Percentiles rank a stretch among this genome's conserved stretches.
Evolutionary conservation across 306 rosid genomes (phyloP).

Genomic region (Potentilla sterilis): DNA sequence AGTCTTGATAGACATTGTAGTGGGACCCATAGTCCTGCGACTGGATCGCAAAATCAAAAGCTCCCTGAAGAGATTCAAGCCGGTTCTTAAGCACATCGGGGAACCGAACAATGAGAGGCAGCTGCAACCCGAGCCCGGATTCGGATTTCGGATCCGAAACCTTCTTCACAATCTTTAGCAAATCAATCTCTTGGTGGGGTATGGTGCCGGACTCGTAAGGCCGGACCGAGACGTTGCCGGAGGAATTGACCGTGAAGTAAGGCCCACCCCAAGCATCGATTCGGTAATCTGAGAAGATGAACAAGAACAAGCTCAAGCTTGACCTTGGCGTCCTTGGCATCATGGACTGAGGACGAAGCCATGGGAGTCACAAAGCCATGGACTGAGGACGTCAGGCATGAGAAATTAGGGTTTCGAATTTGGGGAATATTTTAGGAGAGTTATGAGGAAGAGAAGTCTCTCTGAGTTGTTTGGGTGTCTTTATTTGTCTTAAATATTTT

Average conservation of each 20-base stretch:
- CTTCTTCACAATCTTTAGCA: conserved; percentile 70
- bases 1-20: conserved; percentile 81
- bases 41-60: conserved; percentile 65
- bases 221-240: conserved; percentile 68
- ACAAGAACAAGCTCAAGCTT: too few species aligned
- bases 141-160: conserved; percentile 63
- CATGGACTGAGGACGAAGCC: too few species aligned
- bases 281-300: conserved; percentile 30
- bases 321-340: too few species aligned
- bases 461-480: too few species aligned
- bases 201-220: conserved; percentile 58
- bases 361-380: too few species aligned
- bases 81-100: conserved; percentile 79
- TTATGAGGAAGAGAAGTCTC: too few species aligned
- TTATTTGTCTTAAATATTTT: too few species aligned
- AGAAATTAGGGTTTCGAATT: too few species aligned
- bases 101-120: conserved; percentile 72
- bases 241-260: conserved; percentile 59
- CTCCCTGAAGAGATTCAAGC: conserved; percentile 65
- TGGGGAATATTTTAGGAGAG: too few species aligned
- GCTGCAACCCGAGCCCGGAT: conserved; percentile 74
- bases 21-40: conserved; percentile 60
- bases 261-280: conserved; percentile 80
- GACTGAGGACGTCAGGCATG: too few species aligned
- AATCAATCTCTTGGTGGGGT: conserved; percentile 84